A percentile compares a stretch with the other conserved stretches of the same genome.
These are phyloP conservation scores for Isabelozyma gotoi DNA, from an alignment of 805 yeast species.

Conservation along the genomic window DNA sequence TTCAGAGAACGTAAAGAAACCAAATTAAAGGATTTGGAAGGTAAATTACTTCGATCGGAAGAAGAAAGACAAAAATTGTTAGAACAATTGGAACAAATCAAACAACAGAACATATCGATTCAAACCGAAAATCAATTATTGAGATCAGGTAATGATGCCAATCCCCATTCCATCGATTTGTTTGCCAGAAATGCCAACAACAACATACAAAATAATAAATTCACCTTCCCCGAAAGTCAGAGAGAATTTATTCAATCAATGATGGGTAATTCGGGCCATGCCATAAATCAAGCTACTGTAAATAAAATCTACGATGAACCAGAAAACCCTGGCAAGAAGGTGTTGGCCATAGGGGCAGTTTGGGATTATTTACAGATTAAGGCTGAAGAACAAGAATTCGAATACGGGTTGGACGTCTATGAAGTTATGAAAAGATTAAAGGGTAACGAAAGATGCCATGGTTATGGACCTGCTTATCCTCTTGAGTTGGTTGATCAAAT, in stretches of 20 bases:
- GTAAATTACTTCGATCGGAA: constrained; percentile 58
- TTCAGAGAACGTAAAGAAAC: constrained; percentile 80
- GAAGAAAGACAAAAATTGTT: constrained; percentile 46
- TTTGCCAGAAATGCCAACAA: background rate
- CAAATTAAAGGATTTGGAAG: constrained; percentile 64
- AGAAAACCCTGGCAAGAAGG: constrained; percentile 41
- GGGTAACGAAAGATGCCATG: constrained; percentile 77
- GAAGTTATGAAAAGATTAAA: constrained; percentile 56
- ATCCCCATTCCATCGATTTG: background rate
- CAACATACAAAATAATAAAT: constrained; percentile 10
- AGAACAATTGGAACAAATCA: constrained; percentile 50
- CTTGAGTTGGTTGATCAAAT: constrained; percentile 42
- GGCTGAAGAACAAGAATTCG: constrained; percentile 44
- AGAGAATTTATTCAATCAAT: constrained; percentile 31
- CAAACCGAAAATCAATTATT: constrained; percentile 63
- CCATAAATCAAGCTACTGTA: constrained; percentile 13
- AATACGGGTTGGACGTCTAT: constrained; percentile 57
- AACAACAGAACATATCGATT: constrained; percentile 54
- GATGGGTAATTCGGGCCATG: constrained; percentile 24
- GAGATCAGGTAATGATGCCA: constrained; percentile 25
- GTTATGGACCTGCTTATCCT: constrained; percentile 71
- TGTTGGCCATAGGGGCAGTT: constrained; percentile 72
- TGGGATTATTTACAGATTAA: constrained; percentile 72
- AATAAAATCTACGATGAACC: constrained; percentile 36
- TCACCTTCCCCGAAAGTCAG: constrained; percentile 35